phyloP scores from a whole-genome alignment of 805 yeast species.

The Wickerhamiella australiensis region DNA sequence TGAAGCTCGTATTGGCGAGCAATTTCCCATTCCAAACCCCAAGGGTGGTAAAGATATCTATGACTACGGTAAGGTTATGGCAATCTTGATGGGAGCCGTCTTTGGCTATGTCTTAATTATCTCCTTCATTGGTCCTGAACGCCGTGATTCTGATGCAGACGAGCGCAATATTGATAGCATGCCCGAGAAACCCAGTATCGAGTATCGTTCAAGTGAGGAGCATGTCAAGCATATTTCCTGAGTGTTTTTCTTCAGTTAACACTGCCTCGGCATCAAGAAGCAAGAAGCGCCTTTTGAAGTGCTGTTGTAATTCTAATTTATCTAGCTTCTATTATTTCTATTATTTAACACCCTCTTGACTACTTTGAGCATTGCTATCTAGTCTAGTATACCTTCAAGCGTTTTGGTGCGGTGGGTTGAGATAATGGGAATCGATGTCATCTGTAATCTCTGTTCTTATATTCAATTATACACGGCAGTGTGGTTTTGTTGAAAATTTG shows the following conservation, averaged over 20 bases:
- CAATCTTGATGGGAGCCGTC: constrained; percentile 55
- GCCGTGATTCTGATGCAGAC: constrained; percentile 8
- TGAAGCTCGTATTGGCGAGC: constrained; percentile 48
- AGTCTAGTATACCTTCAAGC: no score
- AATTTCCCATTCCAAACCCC: constrained; percentile 40
- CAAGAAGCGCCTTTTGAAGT: neutral
- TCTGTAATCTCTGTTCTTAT: no score
- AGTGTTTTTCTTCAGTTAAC: neutral
- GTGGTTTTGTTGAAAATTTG: no score
- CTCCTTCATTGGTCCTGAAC: constrained; percentile 47
- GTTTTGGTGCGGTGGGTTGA: no score
- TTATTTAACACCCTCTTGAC: neutral
- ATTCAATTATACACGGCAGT: no score
- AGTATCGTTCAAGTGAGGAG: neutral
- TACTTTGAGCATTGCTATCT: neutral
- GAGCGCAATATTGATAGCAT: neutral
- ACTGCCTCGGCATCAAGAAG: neutral
- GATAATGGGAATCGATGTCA: no score
- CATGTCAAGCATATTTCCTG: neutral
- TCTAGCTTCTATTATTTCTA: neutral
- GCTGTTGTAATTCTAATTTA: no score
- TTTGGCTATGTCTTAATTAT: constrained; percentile 40
- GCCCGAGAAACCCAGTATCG: constrained; percentile 1
- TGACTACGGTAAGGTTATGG: constrained; percentile 62
- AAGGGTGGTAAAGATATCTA: constrained; percentile 28